Evolutionary conservation across 2,329 filamentous ascomycete species (phyloP).

Genomic region (Penicillium thymicola): DNA sequence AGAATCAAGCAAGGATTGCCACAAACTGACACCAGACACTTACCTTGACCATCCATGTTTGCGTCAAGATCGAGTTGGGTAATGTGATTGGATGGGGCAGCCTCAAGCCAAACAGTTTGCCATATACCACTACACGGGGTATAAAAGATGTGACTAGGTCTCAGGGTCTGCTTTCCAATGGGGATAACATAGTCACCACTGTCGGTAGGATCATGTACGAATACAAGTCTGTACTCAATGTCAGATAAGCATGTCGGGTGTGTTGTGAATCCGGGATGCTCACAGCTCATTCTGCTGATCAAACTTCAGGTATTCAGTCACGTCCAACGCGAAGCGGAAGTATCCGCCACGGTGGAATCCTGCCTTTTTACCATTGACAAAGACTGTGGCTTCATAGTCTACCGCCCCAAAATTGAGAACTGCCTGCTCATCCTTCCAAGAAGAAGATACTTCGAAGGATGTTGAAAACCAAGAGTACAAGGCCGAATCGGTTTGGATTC

Average conservation of each 20-base stretch:
- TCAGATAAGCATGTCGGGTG: neutral
- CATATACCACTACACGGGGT: conserved; percentile 71
- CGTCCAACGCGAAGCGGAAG: conserved; percentile 59
- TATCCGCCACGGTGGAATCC: conserved; percentile 60
- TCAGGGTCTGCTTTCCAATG: conserved; percentile 62
- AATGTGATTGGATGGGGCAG: conserved; percentile 57
- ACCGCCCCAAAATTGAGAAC: conserved; percentile 52
- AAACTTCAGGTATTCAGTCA: conserved; percentile 46
- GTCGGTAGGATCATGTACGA: conserved; percentile 67
- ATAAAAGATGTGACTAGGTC: conserved; percentile 61
- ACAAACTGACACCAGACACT: conserved; percentile 15
- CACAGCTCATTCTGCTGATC: conserved; percentile 56
- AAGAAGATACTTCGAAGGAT: conserved; percentile 46
- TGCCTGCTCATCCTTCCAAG: conserved; percentile 43
- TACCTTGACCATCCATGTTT: conserved; percentile 53
- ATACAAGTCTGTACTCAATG: conserved; percentile 51
- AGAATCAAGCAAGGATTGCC: neutral
- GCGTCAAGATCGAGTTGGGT: conserved; percentile 59
- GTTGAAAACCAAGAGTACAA: conserved; percentile 51
- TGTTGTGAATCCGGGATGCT: conserved; percentile 15
- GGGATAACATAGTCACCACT: conserved; percentile 55
- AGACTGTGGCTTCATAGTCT: conserved; percentile 54
- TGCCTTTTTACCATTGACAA: conserved; percentile 54
- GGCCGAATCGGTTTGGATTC: conserved; percentile 37
- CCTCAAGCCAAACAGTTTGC: conserved; percentile 70